Percentiles rank a stretch among this genome's conserved stretches.
Evolutionary conservation across 352 stramenopile species (phyloP).

Genomic region (Phytophthora pluvialis): DNA sequence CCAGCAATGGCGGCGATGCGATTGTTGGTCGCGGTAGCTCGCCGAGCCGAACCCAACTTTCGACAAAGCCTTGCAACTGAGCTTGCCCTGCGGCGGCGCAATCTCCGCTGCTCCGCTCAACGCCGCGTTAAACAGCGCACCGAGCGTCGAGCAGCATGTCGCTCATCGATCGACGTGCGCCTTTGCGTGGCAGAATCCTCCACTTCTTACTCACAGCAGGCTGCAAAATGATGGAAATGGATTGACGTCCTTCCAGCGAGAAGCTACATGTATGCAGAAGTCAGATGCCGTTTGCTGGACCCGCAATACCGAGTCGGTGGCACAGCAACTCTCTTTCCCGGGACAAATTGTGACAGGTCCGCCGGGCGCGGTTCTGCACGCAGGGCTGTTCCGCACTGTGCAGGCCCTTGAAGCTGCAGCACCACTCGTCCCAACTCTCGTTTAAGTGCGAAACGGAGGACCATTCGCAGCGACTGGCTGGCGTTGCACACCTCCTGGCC

Average conservation of each 20-base stretch:
- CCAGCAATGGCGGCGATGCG: neutral
- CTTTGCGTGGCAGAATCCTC: constrained; percentile 13
- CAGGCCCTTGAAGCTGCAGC: constrained; percentile 11
- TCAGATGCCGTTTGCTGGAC: neutral
- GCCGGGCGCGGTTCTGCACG: constrained; percentile 10
- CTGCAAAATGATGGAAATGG: constrained; percentile 10
- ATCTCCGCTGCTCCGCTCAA: constrained; percentile 5
- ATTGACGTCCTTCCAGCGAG: constrained; percentile 18
- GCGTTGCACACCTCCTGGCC: constrained; percentile 10
- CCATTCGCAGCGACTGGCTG: constrained; percentile 9
- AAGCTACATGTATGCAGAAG: neutral
- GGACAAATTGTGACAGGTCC: constrained; percentile 26
- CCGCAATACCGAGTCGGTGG: neutral
- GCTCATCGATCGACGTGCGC: neutral
- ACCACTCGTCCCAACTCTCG: constrained; percentile 11
- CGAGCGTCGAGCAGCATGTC: neutral
- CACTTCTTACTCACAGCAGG: neutral
- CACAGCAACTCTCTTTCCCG: neutral
- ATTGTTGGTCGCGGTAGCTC: constrained; percentile 16
- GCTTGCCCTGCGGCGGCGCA: neutral
- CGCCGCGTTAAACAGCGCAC: neutral
- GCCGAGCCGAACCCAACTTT: constrained; percentile 1
- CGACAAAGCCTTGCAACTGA: constrained; percentile 25
- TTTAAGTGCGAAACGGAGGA: constrained; percentile 9
- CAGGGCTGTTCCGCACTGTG: neutral